Conservation (phyloP, 2,329 filamentous ascomycete genomes). For the Magnaporthales sp. region DNA sequence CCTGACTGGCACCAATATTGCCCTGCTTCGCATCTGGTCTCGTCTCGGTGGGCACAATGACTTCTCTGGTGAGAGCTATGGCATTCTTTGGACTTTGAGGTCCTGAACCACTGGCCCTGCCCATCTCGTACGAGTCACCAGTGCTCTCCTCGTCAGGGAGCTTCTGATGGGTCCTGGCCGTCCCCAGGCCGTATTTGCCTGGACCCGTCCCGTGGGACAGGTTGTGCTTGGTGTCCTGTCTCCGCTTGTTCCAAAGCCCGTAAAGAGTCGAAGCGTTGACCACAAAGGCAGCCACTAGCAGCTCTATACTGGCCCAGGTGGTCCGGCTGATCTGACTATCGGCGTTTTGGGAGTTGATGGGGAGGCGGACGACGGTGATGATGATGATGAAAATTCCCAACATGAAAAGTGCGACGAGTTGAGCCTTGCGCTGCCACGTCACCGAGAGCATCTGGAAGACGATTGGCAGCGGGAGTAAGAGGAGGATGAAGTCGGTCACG, state of each 20-base stretch:
- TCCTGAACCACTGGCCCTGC: neutral
- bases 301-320: conserved; percentile 2
- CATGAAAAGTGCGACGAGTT: conserved; percentile 25
- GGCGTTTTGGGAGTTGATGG: neutral
- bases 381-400: conserved; percentile 33
- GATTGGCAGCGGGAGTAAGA: conserved; percentile 25
- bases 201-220: neutral
- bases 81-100: neutral
- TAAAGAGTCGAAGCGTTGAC: conserved; percentile 3
- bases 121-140: neutral
- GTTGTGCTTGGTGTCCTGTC: neutral
- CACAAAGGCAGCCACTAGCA: conserved; percentile 2
- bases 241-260: conserved; percentile 1
- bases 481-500: conserved; percentile 25
- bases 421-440: conserved; percentile 13
- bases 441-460: conserved; percentile 9
- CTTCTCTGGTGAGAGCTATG: conserved; percentile 2
- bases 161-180: neutral
- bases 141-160: neutral
- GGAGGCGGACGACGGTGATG: conserved; percentile 41
- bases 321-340: conserved; percentile 5
- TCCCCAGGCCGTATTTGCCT: neutral
- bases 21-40: neutral
- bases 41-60: neutral
- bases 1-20: neutral